Evolutionary conservation across 2,329 filamentous ascomycete species (phyloP), one percentile per base, ranked within the genome.

Genomic region (Aspergillus novofumigatus): DNA sequence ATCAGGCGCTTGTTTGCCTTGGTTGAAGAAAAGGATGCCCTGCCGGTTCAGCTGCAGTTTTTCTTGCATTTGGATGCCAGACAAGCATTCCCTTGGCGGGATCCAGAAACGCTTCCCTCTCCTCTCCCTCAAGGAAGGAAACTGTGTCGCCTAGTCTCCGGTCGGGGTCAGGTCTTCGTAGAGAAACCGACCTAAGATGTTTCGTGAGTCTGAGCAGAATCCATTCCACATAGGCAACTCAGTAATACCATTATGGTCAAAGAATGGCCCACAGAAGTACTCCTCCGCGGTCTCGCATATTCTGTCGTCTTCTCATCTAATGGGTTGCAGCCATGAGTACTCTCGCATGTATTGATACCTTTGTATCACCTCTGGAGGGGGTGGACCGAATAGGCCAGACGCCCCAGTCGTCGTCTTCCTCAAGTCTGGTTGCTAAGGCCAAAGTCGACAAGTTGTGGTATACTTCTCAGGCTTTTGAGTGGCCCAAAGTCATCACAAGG

Each of bases 391-490:
- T 70, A 58, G 66, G 67, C 63, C 61, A 70, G 54, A 71, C 58
- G 25, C 67, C 68, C 73, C 76, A 64, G 70, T 80, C 67, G 72
- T 83, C 62, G 60, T 75, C 64, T 68, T 69, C 65, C 53, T 73
- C 72, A 55, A 68, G 71, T 65, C 63, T 69, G 54, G 59, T 69
- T 64, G 61, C 69, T 51, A 65, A 65, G 59, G 59, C 72, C 72
- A 65, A 77, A 75, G 61, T 77, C 73, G 51, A 71, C 67, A 59
- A 73, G 57, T 59, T 70, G 60, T 49, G 66, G 65, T 62, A 71
- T 67, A 61, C 60, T 70, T 57, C 56, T 63, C 5, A 64, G 51
- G 44, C 51, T 61, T 59, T 64, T 69, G 5, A 72, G 64, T 53
- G 64, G 65, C 17, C 68, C 69, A 44, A 72, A 72, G 54, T 75